phyloP scores from a whole-genome alignment of 2,329 filamentous ascomycete genomes.

The Talaromyces piceae region DNA sequence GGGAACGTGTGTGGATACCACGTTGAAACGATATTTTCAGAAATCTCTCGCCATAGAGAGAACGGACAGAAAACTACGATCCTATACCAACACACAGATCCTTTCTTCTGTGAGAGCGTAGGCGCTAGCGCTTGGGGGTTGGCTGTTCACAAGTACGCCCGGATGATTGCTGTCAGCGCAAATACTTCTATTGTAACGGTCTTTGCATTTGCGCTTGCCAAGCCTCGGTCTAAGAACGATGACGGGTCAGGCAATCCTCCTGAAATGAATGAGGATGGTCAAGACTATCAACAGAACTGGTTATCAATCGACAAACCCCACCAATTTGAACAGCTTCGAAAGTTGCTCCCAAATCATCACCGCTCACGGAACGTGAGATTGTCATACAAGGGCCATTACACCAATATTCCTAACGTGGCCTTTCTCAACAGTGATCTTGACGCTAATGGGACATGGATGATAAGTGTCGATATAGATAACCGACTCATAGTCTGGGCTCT shows the following conservation, averaged over 20 bases:
- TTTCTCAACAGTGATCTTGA: slow-evolving; percentile 55
- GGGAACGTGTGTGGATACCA: slow-evolving; percentile 69
- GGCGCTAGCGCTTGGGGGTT: slow-evolving; percentile 79
- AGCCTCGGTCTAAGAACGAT: slow-evolving; percentile 17
- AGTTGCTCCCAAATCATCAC: slow-evolving; percentile 22
- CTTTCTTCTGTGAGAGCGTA: slow-evolving; percentile 71
- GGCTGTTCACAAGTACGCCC: slow-evolving; percentile 70
- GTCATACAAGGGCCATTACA: slow-evolving; percentile 34
- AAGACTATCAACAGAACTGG: slow-evolving; percentile 26
- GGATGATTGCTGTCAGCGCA: slow-evolving; percentile 76
- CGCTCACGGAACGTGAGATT: slow-evolving; percentile 37
- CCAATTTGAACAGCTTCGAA: slow-evolving; percentile 22
- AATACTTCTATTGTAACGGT: slow-evolving; percentile 59
- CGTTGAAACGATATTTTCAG: slow-evolving; percentile 45
- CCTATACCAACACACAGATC: slow-evolving; percentile 29
- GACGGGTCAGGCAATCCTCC: slow-evolving; percentile 12
- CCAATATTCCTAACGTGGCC: slow-evolving; percentile 51
- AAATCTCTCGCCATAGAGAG: slow-evolving; percentile 30
- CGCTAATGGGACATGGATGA: slow-evolving; percentile 47
- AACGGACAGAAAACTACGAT: slow-evolving; percentile 18
- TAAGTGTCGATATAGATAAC: slow-evolving; percentile 51
- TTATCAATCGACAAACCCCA: slow-evolving; percentile 19
- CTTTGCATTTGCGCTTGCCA: slow-evolving; percentile 51
- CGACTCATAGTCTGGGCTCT: slow-evolving; percentile 44
- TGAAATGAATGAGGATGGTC: slow-evolving; percentile 15